Evolutionary conservation across 306 rosid species (phyloP).

Genomic region (Lathyrus oleraceus): DNA sequence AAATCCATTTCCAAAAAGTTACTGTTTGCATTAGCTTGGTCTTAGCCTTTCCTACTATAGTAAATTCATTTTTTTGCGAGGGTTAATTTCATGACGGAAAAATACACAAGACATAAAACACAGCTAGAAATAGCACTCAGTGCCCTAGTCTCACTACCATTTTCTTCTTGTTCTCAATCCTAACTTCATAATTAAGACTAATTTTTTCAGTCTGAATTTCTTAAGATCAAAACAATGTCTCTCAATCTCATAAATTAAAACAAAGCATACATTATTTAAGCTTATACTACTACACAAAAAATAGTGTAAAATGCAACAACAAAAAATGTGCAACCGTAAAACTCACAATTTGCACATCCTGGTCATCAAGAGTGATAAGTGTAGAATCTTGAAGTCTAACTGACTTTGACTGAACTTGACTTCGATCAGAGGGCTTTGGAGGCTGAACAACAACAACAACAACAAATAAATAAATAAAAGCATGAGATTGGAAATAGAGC

Average conservation of each 20-base stretch:
- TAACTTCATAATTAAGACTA: background rate
- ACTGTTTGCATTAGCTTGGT: no score
- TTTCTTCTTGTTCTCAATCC: background rate
- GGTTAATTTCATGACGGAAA: no score
- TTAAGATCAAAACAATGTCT: no score
- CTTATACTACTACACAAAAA: background rate
- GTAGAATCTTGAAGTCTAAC: constrained; percentile 76
- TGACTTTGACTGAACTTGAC: constrained; percentile 77
- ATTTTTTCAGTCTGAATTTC: background rate
- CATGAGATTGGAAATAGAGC: background rate
- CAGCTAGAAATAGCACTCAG: background rate
- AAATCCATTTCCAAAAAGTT: background rate
- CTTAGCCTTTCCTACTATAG: no score
- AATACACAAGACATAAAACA: background rate
- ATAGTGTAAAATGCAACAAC: no score
- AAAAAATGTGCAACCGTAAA: no score
- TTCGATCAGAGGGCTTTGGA: constrained; percentile 80
- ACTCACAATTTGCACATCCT: constrained; percentile 86
- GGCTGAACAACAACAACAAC: constrained; percentile 42
- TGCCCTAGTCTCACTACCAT: background rate
- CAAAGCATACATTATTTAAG: no score
- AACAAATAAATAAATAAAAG: background rate
- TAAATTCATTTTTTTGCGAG: no score
- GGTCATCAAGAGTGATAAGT: constrained; percentile 82
- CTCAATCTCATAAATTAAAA: no score